Evolutionary conservation across 2,329 filamentous ascomycete genomes (phyloP).

Genomic region (Scedosporium minutisporum): DNA sequence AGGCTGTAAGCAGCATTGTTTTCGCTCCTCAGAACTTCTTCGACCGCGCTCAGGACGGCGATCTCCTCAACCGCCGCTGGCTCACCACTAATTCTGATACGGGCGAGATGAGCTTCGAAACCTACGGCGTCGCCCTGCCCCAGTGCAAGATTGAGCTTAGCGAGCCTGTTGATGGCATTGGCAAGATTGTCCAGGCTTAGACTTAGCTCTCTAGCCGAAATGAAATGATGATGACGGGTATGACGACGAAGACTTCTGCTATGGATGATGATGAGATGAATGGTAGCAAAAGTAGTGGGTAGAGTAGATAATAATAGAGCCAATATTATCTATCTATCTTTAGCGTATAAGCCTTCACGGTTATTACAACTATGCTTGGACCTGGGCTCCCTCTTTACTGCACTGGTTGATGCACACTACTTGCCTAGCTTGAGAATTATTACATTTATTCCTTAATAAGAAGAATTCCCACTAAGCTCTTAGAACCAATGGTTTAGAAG

Average conservation of each 20-base stretch:
- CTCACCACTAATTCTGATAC: constrained; percentile 15
- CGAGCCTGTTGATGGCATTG: constrained; percentile 16
- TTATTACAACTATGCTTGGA: no score
- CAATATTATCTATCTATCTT: no score
- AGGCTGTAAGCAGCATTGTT: constrained; percentile 21
- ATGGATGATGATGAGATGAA: background rate
- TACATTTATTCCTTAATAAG: no score
- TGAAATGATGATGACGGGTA: background rate
- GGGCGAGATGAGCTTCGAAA: constrained; percentile 17
- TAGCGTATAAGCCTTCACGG: no score
- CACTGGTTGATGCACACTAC: no score
- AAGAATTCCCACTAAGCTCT: no score
- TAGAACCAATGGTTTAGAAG: no score
- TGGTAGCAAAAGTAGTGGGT: background rate
- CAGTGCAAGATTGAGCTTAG: constrained; percentile 18
- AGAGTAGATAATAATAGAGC: background rate
- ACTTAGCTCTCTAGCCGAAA: background rate
- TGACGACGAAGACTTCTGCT: background rate
- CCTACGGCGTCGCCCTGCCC: constrained; percentile 21
- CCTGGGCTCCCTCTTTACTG: no score
- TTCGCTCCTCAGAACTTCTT: constrained; percentile 24
- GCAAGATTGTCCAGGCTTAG: constrained; percentile 5
- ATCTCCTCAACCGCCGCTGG: constrained; percentile 25
- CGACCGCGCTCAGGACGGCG: constrained; percentile 24
- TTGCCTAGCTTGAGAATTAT: no score